A percentile compares a stretch with the other conserved stretches of the same genome.
These are phyloP conservation scores for Salvia sclarea DNA, from an alignment of 305 asterid species.

Conservation along the genomic window DNA sequence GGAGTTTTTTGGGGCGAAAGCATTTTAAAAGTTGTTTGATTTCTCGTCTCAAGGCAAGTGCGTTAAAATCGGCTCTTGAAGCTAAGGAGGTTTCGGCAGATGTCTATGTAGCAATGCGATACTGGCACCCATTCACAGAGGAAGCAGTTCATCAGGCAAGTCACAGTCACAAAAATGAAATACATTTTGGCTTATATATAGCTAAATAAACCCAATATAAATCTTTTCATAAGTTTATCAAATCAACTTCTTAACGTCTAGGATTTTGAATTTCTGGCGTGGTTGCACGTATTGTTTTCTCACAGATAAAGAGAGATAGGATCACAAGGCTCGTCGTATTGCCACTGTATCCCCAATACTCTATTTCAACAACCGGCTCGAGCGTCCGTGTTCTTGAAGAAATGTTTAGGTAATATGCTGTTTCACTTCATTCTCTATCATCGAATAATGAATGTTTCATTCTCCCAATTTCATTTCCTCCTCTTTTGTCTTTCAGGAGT, in stretches of 20 bases:
- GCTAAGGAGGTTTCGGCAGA: slow-evolving; percentile 62
- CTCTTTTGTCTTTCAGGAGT: slow-evolving; percentile 42
- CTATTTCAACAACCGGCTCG: slow-evolving; percentile 93
- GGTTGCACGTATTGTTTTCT: slow-evolving; percentile 8
- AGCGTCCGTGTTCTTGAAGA: slow-evolving; percentile 80
- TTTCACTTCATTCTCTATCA: not conserved
- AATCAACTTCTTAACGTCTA: not conserved
- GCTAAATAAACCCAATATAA: not conserved
- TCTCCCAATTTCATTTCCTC: not conserved
- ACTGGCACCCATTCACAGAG: slow-evolving; percentile 97
- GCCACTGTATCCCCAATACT: slow-evolving; percentile 93
- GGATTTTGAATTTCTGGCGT: not conserved
- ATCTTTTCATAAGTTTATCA: not conserved
- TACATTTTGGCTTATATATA: not conserved
- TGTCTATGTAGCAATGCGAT: slow-evolving; percentile 94
- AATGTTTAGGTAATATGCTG: slow-evolving; percentile 59
- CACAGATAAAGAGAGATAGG: slow-evolving; percentile 78
- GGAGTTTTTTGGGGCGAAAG: not conserved
- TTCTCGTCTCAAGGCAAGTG: slow-evolving; percentile 58
- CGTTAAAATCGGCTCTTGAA: slow-evolving; percentile 66
- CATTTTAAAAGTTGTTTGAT: slow-evolving; percentile 10
- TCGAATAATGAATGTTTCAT: not conserved
- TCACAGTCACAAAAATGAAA: slow-evolving; percentile 11
- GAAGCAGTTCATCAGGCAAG: slow-evolving; percentile 87
- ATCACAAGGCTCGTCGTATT: slow-evolving; percentile 82